Evolutionary conservation across 768 basidiomycete species (phyloP), one percentile per base, ranked within the genome.

Genomic region (Boletus rubropictus): DNA sequence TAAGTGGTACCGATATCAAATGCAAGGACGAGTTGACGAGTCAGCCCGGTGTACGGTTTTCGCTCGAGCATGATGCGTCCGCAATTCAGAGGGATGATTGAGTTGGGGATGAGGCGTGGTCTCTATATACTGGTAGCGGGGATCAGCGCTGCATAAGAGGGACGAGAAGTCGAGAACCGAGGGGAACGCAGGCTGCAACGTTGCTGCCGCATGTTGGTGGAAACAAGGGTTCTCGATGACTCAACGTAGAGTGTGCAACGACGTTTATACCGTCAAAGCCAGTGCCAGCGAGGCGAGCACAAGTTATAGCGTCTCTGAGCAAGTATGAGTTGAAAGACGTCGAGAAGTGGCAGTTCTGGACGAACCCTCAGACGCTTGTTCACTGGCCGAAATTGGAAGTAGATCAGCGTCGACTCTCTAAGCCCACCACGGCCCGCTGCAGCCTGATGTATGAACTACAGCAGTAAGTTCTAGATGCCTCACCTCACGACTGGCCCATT

Each of bases 1-100:
- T 48, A 68, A 7, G 68, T 71, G 10, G 71, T 72, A 3, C 71
- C 69, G 11, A 72, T 46, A 34, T 71, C 71, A 20, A 72, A 63
- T 2, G 66, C 65, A 11, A 72, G 51, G 15, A 72, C 62, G 6
- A 72, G 58, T 43, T 66, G 63, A 40, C 50, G 58, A 4, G 50
- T 37, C 5, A 44, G 48, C 2, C 75, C 75, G 21, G 50, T 28
- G 49, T 69, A 76, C 7, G 61, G 57, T 12, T 65, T 42, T 41
- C 68, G 59, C 14, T 57, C 42, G 11, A 59, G 44, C 69, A 69
- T 68, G n/a, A 20, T n/a, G 37, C 9, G 17, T 40, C 17, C 29
- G 5, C 10, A 27, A 25, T 35, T 42, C 41, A 27, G 49, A 46
- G 12, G 18, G 21, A n/a, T n/a, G 11, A 24, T 9, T 14, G 31